Conservation (phyloP, 2,329 filamentous ascomycete species). For the Lachnellula subtilissima region DNA sequence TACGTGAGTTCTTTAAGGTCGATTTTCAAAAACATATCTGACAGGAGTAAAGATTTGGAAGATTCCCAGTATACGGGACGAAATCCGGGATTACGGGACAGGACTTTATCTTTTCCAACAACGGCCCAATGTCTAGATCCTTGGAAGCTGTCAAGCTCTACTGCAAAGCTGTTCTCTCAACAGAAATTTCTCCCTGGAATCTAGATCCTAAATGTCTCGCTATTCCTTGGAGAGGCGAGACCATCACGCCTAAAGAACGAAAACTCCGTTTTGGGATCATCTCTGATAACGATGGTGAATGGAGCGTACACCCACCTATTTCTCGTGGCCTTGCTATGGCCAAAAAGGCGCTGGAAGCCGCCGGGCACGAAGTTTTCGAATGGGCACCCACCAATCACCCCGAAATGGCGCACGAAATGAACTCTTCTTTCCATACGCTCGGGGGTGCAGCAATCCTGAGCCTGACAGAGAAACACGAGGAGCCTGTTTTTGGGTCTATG, state of each 20-base stretch:
- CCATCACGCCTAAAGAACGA: slow-evolving; percentile 32
- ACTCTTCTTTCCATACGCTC: slow-evolving; percentile 30
- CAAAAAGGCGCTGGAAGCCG: slow-evolving; percentile 30
- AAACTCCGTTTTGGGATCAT: slow-evolving; percentile 37
- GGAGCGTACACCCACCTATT: slow-evolving; percentile 36
- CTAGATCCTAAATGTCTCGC: slow-evolving; percentile 35
- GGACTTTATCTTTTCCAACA: slow-evolving; percentile 36
- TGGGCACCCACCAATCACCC: slow-evolving; percentile 32
- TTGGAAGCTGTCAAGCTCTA: slow-evolving; percentile 33
- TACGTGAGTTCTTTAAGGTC: slow-evolving; percentile 16
- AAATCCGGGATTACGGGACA: slow-evolving; percentile 35
- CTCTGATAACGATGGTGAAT: slow-evolving; percentile 32
- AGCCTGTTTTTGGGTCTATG: slow-evolving; percentile 29
- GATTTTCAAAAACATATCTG: neutral
- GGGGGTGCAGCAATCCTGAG: slow-evolving; percentile 30
- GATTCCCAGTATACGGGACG: slow-evolving; percentile 35
- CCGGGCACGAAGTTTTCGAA: slow-evolving; percentile 36
- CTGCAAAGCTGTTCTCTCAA: slow-evolving; percentile 33
- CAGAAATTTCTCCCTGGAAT: slow-evolving; percentile 32
- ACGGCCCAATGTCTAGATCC: slow-evolving; percentile 36
- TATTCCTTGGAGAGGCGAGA: slow-evolving; percentile 34
- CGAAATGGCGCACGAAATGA: slow-evolving; percentile 27
- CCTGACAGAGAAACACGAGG: slow-evolving; percentile 24
- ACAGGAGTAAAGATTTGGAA: slow-evolving; percentile 28
- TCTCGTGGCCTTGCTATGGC: slow-evolving; percentile 33